phyloP scores from a whole-genome alignment of 2,329 filamentous ascomycete genomes.

The Cladophialophora yegresii region DNA sequence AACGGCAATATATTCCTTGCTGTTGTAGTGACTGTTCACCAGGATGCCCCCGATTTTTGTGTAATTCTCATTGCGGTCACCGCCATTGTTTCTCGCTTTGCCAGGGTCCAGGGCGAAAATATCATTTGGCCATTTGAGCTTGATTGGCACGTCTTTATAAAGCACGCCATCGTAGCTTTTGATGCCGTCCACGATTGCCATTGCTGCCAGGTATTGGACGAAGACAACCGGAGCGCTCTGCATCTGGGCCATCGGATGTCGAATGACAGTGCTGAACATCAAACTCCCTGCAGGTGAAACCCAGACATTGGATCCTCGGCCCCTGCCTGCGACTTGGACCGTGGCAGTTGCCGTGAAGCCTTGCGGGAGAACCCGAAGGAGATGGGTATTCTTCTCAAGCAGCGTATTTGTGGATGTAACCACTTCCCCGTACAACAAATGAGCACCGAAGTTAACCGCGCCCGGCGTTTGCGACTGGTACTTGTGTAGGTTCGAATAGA shows the following conservation, averaged over 20 bases:
- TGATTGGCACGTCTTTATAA: conserved; percentile 75
- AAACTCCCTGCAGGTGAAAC: conserved; percentile 82
- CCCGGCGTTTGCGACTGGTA: conserved; percentile 58
- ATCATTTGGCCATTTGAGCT: conserved; percentile 97
- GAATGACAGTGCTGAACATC: conserved; percentile 85
- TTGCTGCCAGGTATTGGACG: conserved; percentile 86
- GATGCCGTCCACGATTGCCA: conserved; percentile 83
- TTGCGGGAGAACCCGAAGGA: conserved; percentile 73
- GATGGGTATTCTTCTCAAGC: conserved; percentile 83
- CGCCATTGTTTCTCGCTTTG: conserved; percentile 31
- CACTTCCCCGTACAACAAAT: conserved; percentile 84
- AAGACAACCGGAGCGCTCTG: conserved; percentile 80
- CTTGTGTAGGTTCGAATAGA: conserved; percentile 68
- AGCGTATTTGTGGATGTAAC: conserved; percentile 93
- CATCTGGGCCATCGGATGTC: conserved; percentile 74
- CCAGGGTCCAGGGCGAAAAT: conserved; percentile 71
- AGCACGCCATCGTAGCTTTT: conserved; percentile 71
- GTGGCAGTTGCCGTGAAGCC: conserved; percentile 90
- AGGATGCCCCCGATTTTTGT: conserved; percentile 93
- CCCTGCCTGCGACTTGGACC: conserved; percentile 82
- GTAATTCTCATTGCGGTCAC: conserved; percentile 50
- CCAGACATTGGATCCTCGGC: conserved; percentile 92
- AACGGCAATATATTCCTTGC: conserved; percentile 77
- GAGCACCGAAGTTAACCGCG: conserved; percentile 68
- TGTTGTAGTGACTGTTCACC: conserved; percentile 80